These are phyloP conservation scores for Citrus inodora DNA, from an alignment of 345 rosid species.

Conservation along the genomic window DNA sequence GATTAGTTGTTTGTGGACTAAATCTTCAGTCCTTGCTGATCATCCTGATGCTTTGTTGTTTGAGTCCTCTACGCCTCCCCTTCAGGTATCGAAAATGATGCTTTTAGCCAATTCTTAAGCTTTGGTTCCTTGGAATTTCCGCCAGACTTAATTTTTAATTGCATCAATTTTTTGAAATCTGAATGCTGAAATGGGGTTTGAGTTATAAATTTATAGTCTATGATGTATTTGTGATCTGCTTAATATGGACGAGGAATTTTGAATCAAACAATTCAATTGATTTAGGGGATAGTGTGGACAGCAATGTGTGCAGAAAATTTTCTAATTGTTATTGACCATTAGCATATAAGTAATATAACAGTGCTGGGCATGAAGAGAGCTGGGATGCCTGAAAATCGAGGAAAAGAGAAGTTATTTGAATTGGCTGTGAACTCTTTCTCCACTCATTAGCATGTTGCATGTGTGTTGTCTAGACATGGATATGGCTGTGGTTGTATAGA, in stretches of 20 bases:
- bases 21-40: constrained; percentile 83
- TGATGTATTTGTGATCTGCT: not conserved
- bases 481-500: not conserved
- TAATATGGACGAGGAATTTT: not conserved
- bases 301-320: not conserved
- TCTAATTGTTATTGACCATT: not conserved
- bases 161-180: not conserved
- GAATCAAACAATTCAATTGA: not conserved
- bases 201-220: not conserved
- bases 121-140: not conserved
- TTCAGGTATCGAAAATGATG: constrained; percentile 36
- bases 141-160: not conserved
- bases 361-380: not conserved
- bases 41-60: constrained; percentile 86
- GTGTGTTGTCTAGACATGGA: not conserved
- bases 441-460: not conserved
- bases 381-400: not conserved
- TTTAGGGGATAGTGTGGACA: not conserved
- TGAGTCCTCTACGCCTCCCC: constrained; percentile 77
- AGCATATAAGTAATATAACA: not conserved
- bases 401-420: constrained; percentile 2
- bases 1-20: constrained; percentile 92
- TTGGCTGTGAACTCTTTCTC: not conserved
- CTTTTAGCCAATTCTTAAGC: not conserved
- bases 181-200: not conserved